These are phyloP conservation scores for Chaetomiaceae sp. DNA, from an alignment of 2,329 filamentous ascomycete species.

Conservation along the genomic window DNA sequence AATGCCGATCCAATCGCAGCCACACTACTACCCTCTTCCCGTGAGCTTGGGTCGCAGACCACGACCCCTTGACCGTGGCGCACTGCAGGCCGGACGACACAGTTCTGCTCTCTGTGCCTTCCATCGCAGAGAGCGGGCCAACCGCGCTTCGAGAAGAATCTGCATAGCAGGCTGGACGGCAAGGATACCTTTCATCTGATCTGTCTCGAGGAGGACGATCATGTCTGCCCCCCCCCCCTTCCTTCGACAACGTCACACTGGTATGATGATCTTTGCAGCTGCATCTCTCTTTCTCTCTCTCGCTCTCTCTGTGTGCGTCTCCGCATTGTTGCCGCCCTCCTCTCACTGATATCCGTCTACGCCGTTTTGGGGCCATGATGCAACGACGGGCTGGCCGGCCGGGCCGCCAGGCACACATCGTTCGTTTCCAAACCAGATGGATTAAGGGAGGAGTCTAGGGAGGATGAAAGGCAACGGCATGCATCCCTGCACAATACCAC, in stretches of 20 bases:
- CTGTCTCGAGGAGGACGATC: constrained; percentile 6
- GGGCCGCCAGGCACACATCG: too few species aligned
- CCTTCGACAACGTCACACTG: constrained; percentile 1
- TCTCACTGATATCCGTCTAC: neutral
- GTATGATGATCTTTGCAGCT: constrained; percentile 21
- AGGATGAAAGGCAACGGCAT: neutral
- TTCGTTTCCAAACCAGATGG: neutral
- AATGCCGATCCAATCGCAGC: constrained; percentile 20
- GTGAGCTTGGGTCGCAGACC: constrained; percentile 7
- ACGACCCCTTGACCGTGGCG: neutral
- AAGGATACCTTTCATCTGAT: constrained; percentile 1
- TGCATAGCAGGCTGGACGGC: neutral
- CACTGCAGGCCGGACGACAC: neutral
- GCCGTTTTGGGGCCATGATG: neutral
- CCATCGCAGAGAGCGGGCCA: neutral
- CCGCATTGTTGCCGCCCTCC: neutral
- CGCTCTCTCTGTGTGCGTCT: neutral
- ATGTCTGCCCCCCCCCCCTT: neutral
- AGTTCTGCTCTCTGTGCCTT: neutral
- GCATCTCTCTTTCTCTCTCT: constrained; percentile 2
- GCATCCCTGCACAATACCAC: neutral
- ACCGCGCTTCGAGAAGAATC: constrained; percentile 10
- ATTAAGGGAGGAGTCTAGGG: neutral
- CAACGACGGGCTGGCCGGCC: neutral
- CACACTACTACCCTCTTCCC: constrained; percentile 13